Conservation (phyloP, 2,329 filamentous ascomycete species). For the Thielaviopsis punctulata region DNA sequence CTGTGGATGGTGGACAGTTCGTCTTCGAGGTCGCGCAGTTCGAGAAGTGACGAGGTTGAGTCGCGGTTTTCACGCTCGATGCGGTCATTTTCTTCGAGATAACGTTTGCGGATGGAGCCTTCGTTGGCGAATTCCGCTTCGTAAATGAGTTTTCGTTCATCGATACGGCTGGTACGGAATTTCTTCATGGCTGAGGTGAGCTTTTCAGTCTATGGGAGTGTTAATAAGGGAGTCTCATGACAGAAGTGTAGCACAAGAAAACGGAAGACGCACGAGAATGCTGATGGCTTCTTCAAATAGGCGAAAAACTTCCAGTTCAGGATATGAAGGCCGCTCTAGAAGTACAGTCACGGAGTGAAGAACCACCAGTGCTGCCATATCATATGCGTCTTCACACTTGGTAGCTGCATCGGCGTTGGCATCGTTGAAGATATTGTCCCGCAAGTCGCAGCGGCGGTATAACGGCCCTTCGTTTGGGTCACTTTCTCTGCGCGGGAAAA, state of each 20-base stretch:
- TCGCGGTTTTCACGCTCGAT: conserved; percentile 42
- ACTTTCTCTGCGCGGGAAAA: conserved; percentile 38
- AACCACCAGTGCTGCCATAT: conserved; percentile 44
- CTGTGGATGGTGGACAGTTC: conserved; percentile 39
- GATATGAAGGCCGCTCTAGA: conserved; percentile 40
- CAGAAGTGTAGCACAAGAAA: not conserved
- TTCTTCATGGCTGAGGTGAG: conserved; percentile 45
- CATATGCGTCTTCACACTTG: conserved; percentile 42
- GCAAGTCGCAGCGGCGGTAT: conserved; percentile 42
- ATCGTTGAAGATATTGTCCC: conserved; percentile 48
- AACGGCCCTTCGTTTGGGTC: conserved; percentile 35
- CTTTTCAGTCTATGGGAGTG: conserved; percentile 35
- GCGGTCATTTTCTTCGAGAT: conserved; percentile 24
- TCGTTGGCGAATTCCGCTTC: conserved; percentile 23
- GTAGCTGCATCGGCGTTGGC: conserved; percentile 46
- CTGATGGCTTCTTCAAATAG: conserved; percentile 51
- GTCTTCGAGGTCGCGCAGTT: conserved; percentile 47
- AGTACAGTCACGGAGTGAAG: conserved; percentile 45
- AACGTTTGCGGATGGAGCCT: conserved; percentile 22
- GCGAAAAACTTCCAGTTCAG: conserved; percentile 44
- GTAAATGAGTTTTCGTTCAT: conserved; percentile 24
- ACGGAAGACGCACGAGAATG: conserved; percentile 29
- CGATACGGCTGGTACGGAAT: conserved; percentile 41
- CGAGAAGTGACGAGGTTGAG: conserved; percentile 44
- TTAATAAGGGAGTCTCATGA: no score